Percentiles rank a stretch among this genome's conserved stretches.
phyloP scores from a whole-genome alignment of 176 grass and related monocot species.

The Raddia guianensis region DNA sequence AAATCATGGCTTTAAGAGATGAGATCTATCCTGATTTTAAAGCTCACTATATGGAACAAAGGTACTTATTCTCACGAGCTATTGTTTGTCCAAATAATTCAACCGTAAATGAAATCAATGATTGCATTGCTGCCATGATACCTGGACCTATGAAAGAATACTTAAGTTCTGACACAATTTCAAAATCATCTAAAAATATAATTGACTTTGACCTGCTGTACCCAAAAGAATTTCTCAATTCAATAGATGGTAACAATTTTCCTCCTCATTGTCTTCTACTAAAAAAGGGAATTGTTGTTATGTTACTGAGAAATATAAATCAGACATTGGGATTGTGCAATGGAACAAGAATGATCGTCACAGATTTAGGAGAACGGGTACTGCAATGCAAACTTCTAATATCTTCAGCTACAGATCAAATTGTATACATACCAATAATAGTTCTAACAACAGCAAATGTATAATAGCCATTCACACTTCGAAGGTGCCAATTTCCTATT shows the following conservation, averaged over 20 bases:
- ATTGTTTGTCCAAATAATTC: background rate
- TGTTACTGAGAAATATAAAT: background rate
- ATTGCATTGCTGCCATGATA: background rate
- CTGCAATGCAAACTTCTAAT: background rate
- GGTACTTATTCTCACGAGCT: background rate
- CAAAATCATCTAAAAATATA: too few relatives aligned
- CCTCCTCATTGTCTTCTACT: background rate
- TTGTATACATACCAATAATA: background rate
- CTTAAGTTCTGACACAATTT: too few relatives aligned
- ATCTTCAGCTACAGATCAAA: background rate
- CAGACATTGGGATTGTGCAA: background rate
- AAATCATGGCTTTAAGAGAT: background rate
- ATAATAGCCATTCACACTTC: background rate
- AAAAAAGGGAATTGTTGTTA: background rate
- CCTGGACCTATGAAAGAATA: background rate
- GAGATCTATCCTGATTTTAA: background rate
- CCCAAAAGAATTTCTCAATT: too few relatives aligned
- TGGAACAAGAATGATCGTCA: background rate
- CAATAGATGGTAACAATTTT: background rate
- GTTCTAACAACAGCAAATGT: background rate
- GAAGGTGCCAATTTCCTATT: background rate
- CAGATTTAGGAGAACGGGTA: background rate
- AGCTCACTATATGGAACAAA: background rate
- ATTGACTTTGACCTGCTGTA: too few relatives aligned
- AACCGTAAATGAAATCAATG: background rate